These are phyloP conservation scores for Rosa lucieae DNA, from an alignment of 306 rosid genomes.

Conservation along the genomic window DNA sequence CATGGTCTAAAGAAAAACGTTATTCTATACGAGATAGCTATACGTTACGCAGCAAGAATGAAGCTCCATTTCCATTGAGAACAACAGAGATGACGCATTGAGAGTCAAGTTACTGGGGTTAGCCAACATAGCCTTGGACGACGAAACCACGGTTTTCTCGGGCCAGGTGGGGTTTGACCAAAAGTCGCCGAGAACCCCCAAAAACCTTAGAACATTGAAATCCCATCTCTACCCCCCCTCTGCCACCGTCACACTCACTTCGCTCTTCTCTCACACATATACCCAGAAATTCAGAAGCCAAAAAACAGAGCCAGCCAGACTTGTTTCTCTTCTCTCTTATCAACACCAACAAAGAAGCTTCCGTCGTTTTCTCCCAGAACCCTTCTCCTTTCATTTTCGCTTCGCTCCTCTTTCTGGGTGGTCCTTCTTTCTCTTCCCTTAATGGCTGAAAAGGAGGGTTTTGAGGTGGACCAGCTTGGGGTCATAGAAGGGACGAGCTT, in stretches of 20 bases:
- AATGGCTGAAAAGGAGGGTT: slow-evolving; percentile 53
- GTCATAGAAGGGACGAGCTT: slow-evolving; percentile 48
- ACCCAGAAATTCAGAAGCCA: not conserved
- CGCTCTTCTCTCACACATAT: not conserved
- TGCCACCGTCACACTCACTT: not conserved
- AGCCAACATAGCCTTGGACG: slow-evolving; percentile 45
- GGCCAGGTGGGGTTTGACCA: slow-evolving; percentile 77
- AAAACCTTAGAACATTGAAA: not conserved
- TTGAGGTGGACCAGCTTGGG: slow-evolving; percentile 47
- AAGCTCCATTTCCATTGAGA: not conserved
- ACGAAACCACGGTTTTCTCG: slow-evolving; percentile 87
- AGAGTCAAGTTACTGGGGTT: slow-evolving; percentile 1
- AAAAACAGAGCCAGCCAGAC: slow-evolving; percentile 5
- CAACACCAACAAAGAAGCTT: slow-evolving; percentile 20
- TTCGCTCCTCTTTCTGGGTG: not conserved
- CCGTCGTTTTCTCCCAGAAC: slow-evolving; percentile 33
- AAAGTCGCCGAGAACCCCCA: slow-evolving; percentile 45
- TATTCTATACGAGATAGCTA: not conserved
- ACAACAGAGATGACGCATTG: not conserved
- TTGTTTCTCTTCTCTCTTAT: slow-evolving; percentile 34
- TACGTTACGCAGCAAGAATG: not conserved
- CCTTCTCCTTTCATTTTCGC: not conserved
- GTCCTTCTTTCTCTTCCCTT: not conserved
- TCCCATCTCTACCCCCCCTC: not conserved
- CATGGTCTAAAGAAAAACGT: not conserved